Conservation (phyloP, 208 protist genomes). For the Trypanosoma caninum region DNA sequence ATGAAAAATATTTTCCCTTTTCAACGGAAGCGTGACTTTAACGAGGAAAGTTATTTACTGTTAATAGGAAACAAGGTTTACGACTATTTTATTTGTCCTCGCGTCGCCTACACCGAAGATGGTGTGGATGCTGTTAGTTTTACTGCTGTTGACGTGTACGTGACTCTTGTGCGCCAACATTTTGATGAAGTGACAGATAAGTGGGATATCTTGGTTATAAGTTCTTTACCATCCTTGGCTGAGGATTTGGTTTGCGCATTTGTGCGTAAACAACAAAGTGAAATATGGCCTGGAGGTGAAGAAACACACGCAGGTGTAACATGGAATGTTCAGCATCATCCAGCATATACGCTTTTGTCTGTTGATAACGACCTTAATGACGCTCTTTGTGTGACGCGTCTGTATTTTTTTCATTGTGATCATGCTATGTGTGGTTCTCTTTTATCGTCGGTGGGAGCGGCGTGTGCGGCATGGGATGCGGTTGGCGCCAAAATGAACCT, state of each 20-base stretch:
- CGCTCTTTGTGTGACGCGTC: background rate
- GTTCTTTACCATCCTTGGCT: slow-evolving; percentile 4
- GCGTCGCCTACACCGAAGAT: slow-evolving; percentile 13
- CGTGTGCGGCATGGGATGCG: background rate
- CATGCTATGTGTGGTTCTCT: slow-evolving; percentile 7
- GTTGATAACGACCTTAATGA: background rate
- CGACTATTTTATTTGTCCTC: slow-evolving; percentile 27
- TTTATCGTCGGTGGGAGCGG: background rate
- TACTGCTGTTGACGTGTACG: slow-evolving; percentile 10
- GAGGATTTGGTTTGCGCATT: slow-evolving; percentile 24
- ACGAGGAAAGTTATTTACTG: slow-evolving; percentile 17
- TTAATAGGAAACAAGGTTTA: slow-evolving; percentile 17
- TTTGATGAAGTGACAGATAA: background rate
- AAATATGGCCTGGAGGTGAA: background rate
- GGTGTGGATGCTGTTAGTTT: background rate
- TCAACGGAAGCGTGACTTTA: background rate
- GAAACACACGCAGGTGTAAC: slow-evolving; percentile 11
- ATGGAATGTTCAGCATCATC: slow-evolving; percentile 12
- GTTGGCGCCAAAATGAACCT: background rate
- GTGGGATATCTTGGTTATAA: slow-evolving; percentile 6
- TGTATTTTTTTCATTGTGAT: slow-evolving; percentile 29
- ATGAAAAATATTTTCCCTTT: background rate
- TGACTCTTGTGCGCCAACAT: background rate
- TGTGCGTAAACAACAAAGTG: background rate
- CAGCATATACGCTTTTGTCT: slow-evolving; percentile 13